Evolutionary conservation across 768 basidiomycete species (phyloP).

Genomic region (Tricholoma flavovirens): DNA sequence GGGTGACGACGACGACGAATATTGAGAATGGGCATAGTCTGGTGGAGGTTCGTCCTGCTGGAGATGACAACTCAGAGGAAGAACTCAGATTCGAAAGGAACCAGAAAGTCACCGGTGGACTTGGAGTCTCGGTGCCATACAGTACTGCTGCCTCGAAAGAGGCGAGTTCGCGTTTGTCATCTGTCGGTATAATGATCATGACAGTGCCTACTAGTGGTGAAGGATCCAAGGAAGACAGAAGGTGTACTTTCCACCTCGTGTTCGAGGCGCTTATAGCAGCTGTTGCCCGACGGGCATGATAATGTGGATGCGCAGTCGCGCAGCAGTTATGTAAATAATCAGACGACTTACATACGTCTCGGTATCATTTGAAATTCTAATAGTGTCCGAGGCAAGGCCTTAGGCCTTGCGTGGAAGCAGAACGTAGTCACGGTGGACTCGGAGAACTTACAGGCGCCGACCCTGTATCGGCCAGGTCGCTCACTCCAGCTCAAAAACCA

Average conservation of each 20-base stretch:
- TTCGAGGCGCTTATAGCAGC: not conserved
- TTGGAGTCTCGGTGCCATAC: not conserved
- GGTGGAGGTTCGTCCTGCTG: conserved; percentile 17
- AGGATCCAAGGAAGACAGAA: not conserved
- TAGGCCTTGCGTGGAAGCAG: no score
- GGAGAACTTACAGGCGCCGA: no score
- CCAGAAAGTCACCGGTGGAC: not conserved
- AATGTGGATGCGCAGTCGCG: no score
- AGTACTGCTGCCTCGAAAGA: not conserved
- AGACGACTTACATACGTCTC: no score
- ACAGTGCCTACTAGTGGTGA: not conserved
- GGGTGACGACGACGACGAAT: not conserved
- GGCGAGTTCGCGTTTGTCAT: not conserved
- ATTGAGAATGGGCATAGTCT: conserved; percentile 10
- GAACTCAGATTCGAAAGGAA: not conserved
- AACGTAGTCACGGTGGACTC: no score
- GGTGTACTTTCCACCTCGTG: not conserved
- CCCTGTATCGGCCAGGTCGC: no score
- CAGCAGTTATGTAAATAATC: no score
- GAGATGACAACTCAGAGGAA: not conserved
- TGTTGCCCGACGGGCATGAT: not conserved
- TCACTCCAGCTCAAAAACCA: no score
- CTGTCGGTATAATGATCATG: conserved; percentile 1
- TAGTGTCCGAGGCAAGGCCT: no score
- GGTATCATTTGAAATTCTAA: no score